phyloP scores from a whole-genome alignment of 805 yeast genomes.

The Saturnispora gosingensis region DNA sequence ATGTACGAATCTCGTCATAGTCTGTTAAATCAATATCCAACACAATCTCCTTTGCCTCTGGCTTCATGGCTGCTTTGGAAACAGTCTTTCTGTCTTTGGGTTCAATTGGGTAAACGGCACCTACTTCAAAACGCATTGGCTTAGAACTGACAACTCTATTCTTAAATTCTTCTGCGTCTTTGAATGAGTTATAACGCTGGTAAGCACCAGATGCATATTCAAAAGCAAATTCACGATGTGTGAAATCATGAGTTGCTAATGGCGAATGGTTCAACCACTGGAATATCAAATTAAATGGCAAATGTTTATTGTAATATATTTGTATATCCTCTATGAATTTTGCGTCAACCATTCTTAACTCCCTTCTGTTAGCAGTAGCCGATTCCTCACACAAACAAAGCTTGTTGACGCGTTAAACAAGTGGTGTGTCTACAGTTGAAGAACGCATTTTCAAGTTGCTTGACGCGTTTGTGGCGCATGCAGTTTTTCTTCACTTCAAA shows the following conservation, averaged over 20 bases:
- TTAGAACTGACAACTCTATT: slow-evolving; percentile 60
- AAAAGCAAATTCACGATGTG: slow-evolving; percentile 88
- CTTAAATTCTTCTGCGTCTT: slow-evolving; percentile 61
- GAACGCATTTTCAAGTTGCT: too few relatives aligned
- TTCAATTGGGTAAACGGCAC: slow-evolving; percentile 80
- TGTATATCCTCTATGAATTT: slow-evolving; percentile 41
- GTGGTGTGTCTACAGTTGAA: not conserved
- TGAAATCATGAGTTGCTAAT: slow-evolving; percentile 63
- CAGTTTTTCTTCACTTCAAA: not conserved
- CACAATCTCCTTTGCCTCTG: slow-evolving; percentile 78
- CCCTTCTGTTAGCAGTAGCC: not conserved
- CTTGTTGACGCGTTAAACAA: not conserved
- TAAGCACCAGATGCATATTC: slow-evolving; percentile 83
- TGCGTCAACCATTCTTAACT: slow-evolving; percentile 22
- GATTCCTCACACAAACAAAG: not conserved
- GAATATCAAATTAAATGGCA: slow-evolving; percentile 74
- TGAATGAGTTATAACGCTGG: slow-evolving; percentile 77
- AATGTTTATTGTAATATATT: slow-evolving; percentile 56
- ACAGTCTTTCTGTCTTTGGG: slow-evolving; percentile 79
- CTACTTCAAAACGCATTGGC: slow-evolving; percentile 91
- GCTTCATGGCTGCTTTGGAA: slow-evolving; percentile 69
- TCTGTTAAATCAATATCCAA: slow-evolving; percentile 98
- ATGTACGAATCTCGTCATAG: slow-evolving; percentile 87
- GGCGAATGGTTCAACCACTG: slow-evolving; percentile 87
- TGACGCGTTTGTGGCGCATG: not conserved